Conservation (phyloP, 768 basidiomycete genomes). For the Mycena haematopus region DNA sequence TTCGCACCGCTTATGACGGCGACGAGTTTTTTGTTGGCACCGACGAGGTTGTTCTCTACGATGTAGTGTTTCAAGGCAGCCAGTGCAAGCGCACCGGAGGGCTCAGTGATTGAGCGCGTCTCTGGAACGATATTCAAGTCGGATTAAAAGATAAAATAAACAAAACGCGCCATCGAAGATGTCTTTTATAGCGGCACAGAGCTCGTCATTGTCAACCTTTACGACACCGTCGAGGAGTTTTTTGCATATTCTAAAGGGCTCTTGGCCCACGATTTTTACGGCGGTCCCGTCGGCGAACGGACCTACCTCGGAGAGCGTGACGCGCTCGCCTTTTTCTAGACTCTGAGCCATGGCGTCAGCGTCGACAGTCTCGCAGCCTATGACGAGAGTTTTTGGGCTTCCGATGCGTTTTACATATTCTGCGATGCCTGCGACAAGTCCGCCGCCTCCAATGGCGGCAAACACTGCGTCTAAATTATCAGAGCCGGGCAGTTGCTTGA, state of each 20-base stretch:
- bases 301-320: slow-evolving; percentile 88
- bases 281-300: slow-evolving; percentile 98
- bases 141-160: slow-evolving; percentile 1
- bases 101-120: slow-evolving; percentile 95
- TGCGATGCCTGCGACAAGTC: slow-evolving; percentile 87
- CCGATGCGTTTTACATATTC: slow-evolving; percentile 95
- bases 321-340: slow-evolving; percentile 79
- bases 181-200: slow-evolving; percentile 99
- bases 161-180: slow-evolving; percentile 85
- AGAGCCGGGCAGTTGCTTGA: slow-evolving; percentile 84
- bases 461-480: slow-evolving; percentile 86
- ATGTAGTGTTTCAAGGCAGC: slow-evolving; percentile 94
- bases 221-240: slow-evolving; percentile 83
- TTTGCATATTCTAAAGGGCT: slow-evolving; percentile 92
- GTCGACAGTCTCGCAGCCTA: slow-evolving; percentile 94
- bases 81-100: slow-evolving; percentile 90
- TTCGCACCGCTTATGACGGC: slow-evolving; percentile 95
- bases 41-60: slow-evolving; percentile 77
- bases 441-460: slow-evolving; percentile 92
- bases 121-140: slow-evolving; percentile 53
- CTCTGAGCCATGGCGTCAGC: slow-evolving; percentile 93
- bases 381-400: slow-evolving; percentile 77
- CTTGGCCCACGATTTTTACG: slow-evolving; percentile 93
- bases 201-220: slow-evolving; percentile 91
- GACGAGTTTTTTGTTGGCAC: slow-evolving; percentile 87